phyloP scores from a whole-genome alignment of 768 basidiomycete genomes.

The Pilatotrama ljubarskyi region DNA sequence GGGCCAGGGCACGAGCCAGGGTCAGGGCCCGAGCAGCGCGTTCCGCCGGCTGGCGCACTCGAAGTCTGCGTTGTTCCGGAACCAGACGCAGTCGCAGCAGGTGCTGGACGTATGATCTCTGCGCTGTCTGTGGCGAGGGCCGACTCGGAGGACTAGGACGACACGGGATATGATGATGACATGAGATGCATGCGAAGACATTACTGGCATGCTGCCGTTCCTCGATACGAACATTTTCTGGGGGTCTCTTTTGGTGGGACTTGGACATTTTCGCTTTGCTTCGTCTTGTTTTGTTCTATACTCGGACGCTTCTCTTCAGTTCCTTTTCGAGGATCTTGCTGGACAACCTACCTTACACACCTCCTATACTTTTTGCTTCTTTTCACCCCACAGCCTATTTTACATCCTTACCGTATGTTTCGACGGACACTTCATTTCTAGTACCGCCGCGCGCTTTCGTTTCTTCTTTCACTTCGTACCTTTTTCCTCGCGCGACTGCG shows the following conservation, averaged over 20 bases:
- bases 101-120: constrained; percentile 17
- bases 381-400: not conserved
- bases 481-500: not conserved
- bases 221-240: not conserved
- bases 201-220: not conserved
- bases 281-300: not conserved
- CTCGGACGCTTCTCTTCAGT: constrained; percentile 1
- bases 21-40: constrained; percentile 34
- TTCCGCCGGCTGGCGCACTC: constrained; percentile 47
- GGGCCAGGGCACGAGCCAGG: constrained; percentile 21
- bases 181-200: not conserved
- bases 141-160: constrained; percentile 4
- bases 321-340: constrained; percentile 20
- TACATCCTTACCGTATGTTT: not conserved
- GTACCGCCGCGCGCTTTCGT: constrained; percentile 20
- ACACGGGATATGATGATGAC: constrained; percentile 14
- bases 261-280: constrained; percentile 17
- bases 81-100: constrained; percentile 22
- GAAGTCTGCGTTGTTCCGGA: constrained; percentile 45
- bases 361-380: not conserved
- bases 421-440: constrained; percentile 2
- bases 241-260: constrained; percentile 8
- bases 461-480: not conserved
- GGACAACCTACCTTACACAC: constrained; percentile 25
- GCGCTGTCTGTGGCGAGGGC: not conserved